phyloP scores from a whole-genome alignment of 2,329 filamentous ascomycete genomes.

The Coniochaeta hoffmannii region DNA sequence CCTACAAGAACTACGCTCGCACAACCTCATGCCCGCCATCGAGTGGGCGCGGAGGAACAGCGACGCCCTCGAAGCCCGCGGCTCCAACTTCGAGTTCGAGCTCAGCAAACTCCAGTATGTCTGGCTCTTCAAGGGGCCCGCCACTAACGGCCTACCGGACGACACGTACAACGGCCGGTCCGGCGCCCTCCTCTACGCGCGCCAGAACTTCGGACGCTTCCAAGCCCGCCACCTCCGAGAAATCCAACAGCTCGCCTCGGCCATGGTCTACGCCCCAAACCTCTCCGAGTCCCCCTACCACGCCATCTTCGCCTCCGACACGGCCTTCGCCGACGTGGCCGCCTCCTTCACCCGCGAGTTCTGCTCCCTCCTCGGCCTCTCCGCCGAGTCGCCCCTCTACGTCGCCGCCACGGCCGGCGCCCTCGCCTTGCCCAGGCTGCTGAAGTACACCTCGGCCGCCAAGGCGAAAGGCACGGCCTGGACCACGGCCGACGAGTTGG shows the following conservation, averaged over 20 bases:
- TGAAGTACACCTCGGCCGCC: conserved; percentile 85
- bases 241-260: conserved; percentile 72
- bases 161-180: conserved; percentile 46
- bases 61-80: conserved; percentile 64
- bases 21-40: conserved; percentile 77
- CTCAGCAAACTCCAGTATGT: conserved; percentile 85
- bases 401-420: conserved; percentile 87
- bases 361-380: conserved; percentile 82
- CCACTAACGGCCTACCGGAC: conserved; percentile 47
- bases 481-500: conserved; percentile 86
- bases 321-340: conserved; percentile 69
- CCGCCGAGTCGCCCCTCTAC: conserved; percentile 87
- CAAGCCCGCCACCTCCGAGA: conserved; percentile 67
- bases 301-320: conserved; percentile 60
- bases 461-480: conserved; percentile 87
- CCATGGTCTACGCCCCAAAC: conserved; percentile 73
- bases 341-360: conserved; percentile 90
- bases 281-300: conserved; percentile 70
- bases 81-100: conserved; percentile 93
- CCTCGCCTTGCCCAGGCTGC: conserved; percentile 79
- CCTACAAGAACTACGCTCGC: conserved; percentile 65
- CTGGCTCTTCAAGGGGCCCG: conserved; percentile 68
- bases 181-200: conserved; percentile 70
- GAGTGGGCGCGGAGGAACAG: conserved; percentile 73
- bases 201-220: conserved; percentile 66